Base-by-base conservation (phyloP, 139 green algal species). In the Closterium sp. region DNA sequence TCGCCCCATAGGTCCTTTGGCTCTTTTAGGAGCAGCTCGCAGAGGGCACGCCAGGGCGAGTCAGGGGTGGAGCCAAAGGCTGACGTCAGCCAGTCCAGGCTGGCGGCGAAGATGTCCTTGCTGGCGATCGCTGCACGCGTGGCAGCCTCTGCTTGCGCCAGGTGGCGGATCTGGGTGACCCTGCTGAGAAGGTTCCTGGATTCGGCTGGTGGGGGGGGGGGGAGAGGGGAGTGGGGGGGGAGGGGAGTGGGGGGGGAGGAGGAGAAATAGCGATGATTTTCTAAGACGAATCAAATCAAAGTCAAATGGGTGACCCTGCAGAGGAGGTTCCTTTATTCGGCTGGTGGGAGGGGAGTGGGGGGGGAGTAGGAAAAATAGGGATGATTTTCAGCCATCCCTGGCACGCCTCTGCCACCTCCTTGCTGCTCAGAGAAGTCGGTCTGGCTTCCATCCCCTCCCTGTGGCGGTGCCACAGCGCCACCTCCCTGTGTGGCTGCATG, bases 21-120 rank as follows among this genome's bases (percentile, higher is more conserved):
- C 5, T 93, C 89, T 12, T 96, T 96, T 55, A 98, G 91, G 89
- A 97, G 95, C 94, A 96, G 96, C 92, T 97, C 95, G 76, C 95
- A 97, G 33, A 96, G 92, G 25, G 93, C 91, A 21, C 94, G 88
- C 96, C 96, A 98, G 35, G n/a, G 23, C 8, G 91, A 87, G 0
- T 94, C 91, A 5, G 91, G 91, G 33, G 31, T 4, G 8, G 83
- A 32, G 3, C 92, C 92, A 30, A 93, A 93, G 33, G 91, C 85
- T 28, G 92, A 33, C 33, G 32, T 55, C 43, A 94, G 87, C 92
- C 92, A 94, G 34, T 88, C 88, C 83, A 90, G n/a, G 84, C 88
- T 92, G n/a, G 33, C 89, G 19, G 66, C 2, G 16, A 93, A 90
- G 35, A 16, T 87, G n/a, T 86, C 69, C 94, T 93, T 95, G 32